Evolutionary conservation across 129 eudicot genomes (phyloP), one percentile per base, ranked within the genome.

Genomic region (Flaveria robusta): DNA sequence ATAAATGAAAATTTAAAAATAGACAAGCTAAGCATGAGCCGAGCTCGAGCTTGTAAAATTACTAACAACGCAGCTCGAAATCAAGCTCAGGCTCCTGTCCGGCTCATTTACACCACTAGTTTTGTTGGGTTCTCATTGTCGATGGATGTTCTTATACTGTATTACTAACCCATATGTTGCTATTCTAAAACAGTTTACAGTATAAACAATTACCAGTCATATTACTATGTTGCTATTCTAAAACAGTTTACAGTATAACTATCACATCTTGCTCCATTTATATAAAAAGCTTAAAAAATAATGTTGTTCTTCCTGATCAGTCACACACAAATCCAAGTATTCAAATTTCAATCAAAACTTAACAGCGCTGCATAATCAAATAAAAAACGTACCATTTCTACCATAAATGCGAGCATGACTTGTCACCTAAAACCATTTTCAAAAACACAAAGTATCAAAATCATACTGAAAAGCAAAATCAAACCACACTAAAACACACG

Each of bases 361-460:
- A 34, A 75, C 29, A 12, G 27, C 13, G 20, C 7, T 18, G 15
- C 47, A 11, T 46, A 54, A 58, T 67, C 2, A 55, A 69, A 63
- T 9, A 46, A 63, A 49, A 9, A 15, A 77, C 86, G 26, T 75
- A 90, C 98, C 98, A 15, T 93, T 93, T 80, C 87, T 72, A 47
- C 98, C 98, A 76, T 93, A 93, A 34, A 83, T 81, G 84, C 95
- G 88, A 50, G 83, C 90, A 83, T 93, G 87, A 42, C 84, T 87
- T 20, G 87, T 84, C 74, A 90, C 96, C 98, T 93, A 82, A 43
- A 79, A 80, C 60, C 12, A 62, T 22, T 39, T 41, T 5, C 24
- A 54, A 43, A 19, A 5, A 27, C 11, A 75, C 14, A 6, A 37
- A 19, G 20, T 2, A 20, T 37, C 77, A 4, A 52, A 24, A 15